Conservation (phyloP, 352 stramenopile species). For the Globisporangium barbulae region DNA sequence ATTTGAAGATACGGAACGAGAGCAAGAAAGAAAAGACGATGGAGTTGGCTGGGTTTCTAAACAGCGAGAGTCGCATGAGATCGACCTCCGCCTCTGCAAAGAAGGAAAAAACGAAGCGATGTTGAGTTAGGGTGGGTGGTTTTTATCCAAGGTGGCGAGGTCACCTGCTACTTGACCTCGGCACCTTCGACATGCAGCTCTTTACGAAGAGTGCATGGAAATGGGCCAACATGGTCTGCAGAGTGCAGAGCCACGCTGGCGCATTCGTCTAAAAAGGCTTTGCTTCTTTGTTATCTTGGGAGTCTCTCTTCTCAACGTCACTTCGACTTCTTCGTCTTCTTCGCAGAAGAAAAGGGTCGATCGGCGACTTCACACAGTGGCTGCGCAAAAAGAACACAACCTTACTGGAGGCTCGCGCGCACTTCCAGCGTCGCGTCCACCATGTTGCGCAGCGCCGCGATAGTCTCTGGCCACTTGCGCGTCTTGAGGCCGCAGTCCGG, state of each 20-base stretch:
- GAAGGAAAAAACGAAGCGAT: slow-evolving; percentile 1
- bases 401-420: slow-evolving; percentile 51
- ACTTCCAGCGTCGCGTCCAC: slow-evolving; percentile 79
- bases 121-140: neutral
- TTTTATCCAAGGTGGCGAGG: slow-evolving; percentile 16
- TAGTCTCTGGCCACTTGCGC: slow-evolving; percentile 90
- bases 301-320: slow-evolving; percentile 1
- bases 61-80: neutral
- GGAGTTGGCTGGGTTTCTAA: neutral
- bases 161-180: slow-evolving; percentile 22
- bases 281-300: neutral
- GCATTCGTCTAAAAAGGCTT: slow-evolving; percentile 17
- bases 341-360: neutral
- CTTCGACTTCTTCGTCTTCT: neutral
- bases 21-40: too few relatives aligned
- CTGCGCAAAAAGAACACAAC: neutral
- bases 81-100: neutral
- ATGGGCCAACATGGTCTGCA: neutral
- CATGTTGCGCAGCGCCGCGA: slow-evolving; percentile 87
- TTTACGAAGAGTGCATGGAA: neutral
- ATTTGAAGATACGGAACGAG: too few relatives aligned
- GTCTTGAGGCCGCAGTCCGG: slow-evolving; percentile 94
- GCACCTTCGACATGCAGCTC: slow-evolving; percentile 9
- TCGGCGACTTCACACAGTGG: neutral
- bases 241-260: neutral